Percentiles rank a stretch among this genome's conserved stretches.
phyloP scores from a whole-genome alignment of 306 rosid species.

The Carpinus fangiana region DNA sequence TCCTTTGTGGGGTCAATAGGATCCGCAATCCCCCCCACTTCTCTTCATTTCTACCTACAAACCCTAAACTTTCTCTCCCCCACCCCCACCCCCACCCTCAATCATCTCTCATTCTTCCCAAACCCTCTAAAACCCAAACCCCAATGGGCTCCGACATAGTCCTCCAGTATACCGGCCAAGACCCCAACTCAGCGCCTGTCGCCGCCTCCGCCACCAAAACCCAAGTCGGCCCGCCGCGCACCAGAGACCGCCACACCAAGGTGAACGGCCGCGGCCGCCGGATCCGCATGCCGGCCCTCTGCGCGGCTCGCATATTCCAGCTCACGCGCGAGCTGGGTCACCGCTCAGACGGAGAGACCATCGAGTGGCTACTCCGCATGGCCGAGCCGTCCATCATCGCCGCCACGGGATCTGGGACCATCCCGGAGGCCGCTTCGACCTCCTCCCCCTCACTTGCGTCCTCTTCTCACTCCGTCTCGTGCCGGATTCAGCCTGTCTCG shows the following conservation, averaged over 20 bases:
- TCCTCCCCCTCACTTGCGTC: constrained; percentile 32
- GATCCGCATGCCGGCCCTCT: constrained; percentile 92
- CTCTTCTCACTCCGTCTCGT: constrained; percentile 38
- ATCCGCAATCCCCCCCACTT: constrained; percentile 22
- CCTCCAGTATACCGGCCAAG: constrained; percentile 40
- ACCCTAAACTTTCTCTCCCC: constrained; percentile 46
- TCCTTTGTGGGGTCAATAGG: constrained; percentile 58
- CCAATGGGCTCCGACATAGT: constrained; percentile 52
- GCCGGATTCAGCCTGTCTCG: constrained; percentile 41
- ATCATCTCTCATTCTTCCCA: constrained; percentile 7
- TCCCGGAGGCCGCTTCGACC: constrained; percentile 53
- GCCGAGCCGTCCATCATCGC: constrained; percentile 86
- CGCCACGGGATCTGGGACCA: constrained; percentile 79
- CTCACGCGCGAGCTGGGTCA: constrained; percentile 93
- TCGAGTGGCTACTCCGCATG: constrained; percentile 92
- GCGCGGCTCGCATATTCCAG: constrained; percentile 90
- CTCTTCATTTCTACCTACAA: constrained; percentile 8
- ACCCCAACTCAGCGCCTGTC: constrained; percentile 12
- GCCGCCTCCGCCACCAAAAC: constrained; percentile 19
- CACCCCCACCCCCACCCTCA: neutral
- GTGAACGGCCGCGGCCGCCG: constrained; percentile 96
- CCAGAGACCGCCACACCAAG: constrained; percentile 89
- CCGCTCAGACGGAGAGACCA: constrained; percentile 96
- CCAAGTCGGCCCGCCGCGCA: constrained; percentile 29
- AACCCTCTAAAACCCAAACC: neutral